Conservation (phyloP, 2,329 filamentous ascomycete genomes). For the Chalara sp. region DNA sequence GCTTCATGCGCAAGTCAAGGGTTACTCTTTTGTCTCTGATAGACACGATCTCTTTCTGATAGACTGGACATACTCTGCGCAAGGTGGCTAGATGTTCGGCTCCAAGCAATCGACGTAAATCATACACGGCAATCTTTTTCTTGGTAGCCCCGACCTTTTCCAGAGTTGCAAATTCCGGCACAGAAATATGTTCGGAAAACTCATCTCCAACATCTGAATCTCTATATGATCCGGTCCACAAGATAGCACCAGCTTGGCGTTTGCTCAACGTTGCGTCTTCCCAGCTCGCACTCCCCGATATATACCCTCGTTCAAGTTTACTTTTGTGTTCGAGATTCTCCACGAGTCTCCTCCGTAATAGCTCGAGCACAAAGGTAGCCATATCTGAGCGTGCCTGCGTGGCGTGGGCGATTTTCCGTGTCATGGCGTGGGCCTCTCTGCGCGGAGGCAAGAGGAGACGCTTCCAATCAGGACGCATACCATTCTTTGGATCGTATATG, state of each 20-base stretch:
- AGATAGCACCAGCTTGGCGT: conserved; percentile 20
- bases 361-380: conserved; percentile 42
- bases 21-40: conserved; percentile 35
- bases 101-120: conserved; percentile 45
- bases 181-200: conserved; percentile 18
- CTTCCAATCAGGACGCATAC: too few relatives aligned
- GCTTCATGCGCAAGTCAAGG: conserved; percentile 38
- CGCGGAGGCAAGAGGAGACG: too few relatives aligned
- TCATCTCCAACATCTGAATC: background rate
- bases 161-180: conserved; percentile 37
- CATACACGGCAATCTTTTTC: conserved; percentile 41
- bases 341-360: conserved; percentile 41
- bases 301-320: conserved; percentile 29
- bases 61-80: conserved; percentile 19
- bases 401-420: background rate
- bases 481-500: too few relatives aligned
- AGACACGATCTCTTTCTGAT: conserved; percentile 31
- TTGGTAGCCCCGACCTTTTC: conserved; percentile 29
- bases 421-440: too few relatives aligned
- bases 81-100: conserved; percentile 36
- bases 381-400: conserved; percentile 47
- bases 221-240: conserved; percentile 16
- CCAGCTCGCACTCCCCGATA: conserved; percentile 38
- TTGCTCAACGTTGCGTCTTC: conserved; percentile 32
- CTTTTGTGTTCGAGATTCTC: conserved; percentile 39